Base-by-base conservation (phyloP, 768 basidiomycete species). In the Rhodosporidiobolus odoratus region DNA sequence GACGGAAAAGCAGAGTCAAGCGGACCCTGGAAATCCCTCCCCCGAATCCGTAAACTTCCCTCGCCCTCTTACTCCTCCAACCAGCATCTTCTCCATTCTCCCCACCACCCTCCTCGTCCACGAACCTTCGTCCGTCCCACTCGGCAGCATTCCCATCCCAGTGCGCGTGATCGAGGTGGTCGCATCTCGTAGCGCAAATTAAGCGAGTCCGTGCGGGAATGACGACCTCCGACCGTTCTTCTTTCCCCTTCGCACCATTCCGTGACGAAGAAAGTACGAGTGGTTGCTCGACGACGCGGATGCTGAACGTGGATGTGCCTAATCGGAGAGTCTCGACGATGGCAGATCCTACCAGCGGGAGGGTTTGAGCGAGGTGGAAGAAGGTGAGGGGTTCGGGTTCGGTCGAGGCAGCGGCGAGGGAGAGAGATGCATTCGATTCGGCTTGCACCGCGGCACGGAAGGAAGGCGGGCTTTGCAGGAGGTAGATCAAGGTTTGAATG, bases 311-410 rank as follows among this genome's bases (percentile, higher is more conserved):
- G 0, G 72, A 64, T 17, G 72, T 71, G 2, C 65, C 50, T 16
- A 74, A 52, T 8, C 75, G 69, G 32, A 76, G 59, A 4, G 75
- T 76, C 48, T 76, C 75, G 38, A 40, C 61, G 61, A 76, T 62
- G 57, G 63, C 62, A 23, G 62, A 65, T 0, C 45, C 37, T 34
- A 76, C 59, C 32, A 76, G 67, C 0, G 75, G 75, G 25, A 74
- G 38, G 9, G 56, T n/a, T 25, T 40, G 38, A 27, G 48, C 54
- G 43, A 62, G 52, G 48, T 61, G 58, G 1, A 47, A 21, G 34
- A 72, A 41, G 23, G 43, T 37, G 25, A 47, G 53, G 0, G 43
- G 38, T 2, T 61, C 52, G 34, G 27, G 3, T 16, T 58, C 16
- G 17, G 34, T 16, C 19, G 48, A 13, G 0, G 4, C 13, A 15